Percentiles rank a stretch among this genome's conserved stretches.
Evolutionary conservation across 2,329 filamentous ascomycete genomes (phyloP).

Genomic region (Ambrosiella cleistominuta): DNA sequence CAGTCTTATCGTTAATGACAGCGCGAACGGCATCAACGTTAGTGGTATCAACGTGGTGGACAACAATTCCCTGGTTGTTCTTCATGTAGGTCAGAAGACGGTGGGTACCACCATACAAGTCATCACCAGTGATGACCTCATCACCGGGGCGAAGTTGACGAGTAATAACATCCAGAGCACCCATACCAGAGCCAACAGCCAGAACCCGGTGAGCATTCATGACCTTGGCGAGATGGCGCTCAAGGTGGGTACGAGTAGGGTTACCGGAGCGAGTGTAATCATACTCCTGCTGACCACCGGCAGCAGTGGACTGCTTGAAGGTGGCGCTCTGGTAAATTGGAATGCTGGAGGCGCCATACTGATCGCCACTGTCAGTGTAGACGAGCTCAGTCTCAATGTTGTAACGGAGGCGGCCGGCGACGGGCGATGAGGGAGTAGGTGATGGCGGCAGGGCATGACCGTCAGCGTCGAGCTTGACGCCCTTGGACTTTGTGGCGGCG

Average conservation of each 20-base stretch:
- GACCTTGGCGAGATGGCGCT: slow-evolving; percentile 94
- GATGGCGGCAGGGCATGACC: slow-evolving; percentile 81
- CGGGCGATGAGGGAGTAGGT: slow-evolving; percentile 79
- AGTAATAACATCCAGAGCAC: slow-evolving; percentile 88
- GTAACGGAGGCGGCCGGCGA: slow-evolving; percentile 65
- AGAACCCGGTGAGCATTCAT: slow-evolving; percentile 88
- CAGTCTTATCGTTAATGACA: slow-evolving; percentile 61
- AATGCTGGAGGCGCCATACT: slow-evolving; percentile 90
- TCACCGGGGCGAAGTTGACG: slow-evolving; percentile 79
- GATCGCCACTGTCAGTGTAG: slow-evolving; percentile 87
- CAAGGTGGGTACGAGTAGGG: slow-evolving; percentile 85
- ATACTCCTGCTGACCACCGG: slow-evolving; percentile 69
- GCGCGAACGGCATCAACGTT: slow-evolving; percentile 49
- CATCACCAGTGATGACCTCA: slow-evolving; percentile 92
- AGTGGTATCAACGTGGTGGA: slow-evolving; percentile 94
- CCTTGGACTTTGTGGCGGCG: slow-evolving; percentile 22
- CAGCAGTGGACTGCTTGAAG: slow-evolving; percentile 79
- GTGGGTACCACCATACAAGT: slow-evolving; percentile 91
- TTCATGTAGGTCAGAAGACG: slow-evolving; percentile 82
- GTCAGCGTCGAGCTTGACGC: slow-evolving; percentile 48
- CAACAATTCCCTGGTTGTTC: slow-evolving; percentile 74
- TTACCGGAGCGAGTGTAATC: slow-evolving; percentile 98
- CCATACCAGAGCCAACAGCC: slow-evolving; percentile 94
- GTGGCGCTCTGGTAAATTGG: slow-evolving; percentile 98
- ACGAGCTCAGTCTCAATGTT: slow-evolving; percentile 91